These are phyloP conservation scores for Eimeria falciformis DNA, from an alignment of 169 alveolate genomes.

Conservation along the genomic window DNA sequence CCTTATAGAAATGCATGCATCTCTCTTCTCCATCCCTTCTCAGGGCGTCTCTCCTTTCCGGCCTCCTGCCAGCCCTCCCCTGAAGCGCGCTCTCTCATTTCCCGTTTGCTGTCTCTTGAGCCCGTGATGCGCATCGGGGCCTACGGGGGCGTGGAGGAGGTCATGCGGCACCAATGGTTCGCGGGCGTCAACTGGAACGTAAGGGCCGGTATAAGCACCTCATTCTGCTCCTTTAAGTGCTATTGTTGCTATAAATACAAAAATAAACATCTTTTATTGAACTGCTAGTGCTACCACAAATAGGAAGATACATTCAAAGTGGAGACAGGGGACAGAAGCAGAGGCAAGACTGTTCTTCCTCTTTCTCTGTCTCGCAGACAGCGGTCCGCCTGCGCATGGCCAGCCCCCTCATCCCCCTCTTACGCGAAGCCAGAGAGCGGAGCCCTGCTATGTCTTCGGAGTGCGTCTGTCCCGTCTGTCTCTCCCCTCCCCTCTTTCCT, in stretches of 20 bases:
- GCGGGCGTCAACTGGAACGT: constrained; percentile 56
- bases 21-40: background rate
- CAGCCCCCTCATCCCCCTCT: background rate
- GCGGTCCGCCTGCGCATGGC: constrained; percentile 1
- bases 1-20: too few species aligned
- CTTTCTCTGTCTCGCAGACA: background rate
- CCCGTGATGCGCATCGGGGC: constrained; percentile 23
- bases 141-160: constrained; percentile 22
- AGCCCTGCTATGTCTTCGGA: background rate
- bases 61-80: background rate
- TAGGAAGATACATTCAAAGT: too few species aligned
- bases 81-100: constrained; percentile 25
- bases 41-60: constrained; percentile 18
- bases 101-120: constrained; percentile 6
- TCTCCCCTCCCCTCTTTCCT: background rate
- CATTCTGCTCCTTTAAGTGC: background rate
- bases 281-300: too few species aligned
- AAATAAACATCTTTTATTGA: background rate
- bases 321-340: too few species aligned
- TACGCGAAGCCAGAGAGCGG: background rate
- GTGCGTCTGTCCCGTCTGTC: background rate
- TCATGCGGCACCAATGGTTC: constrained; percentile 39
- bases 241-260: background rate
- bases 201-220: background rate
- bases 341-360: background rate